Evolutionary conservation across 768 basidiomycete genomes (phyloP).

Genomic region (Gelatoporia subvermispora): DNA sequence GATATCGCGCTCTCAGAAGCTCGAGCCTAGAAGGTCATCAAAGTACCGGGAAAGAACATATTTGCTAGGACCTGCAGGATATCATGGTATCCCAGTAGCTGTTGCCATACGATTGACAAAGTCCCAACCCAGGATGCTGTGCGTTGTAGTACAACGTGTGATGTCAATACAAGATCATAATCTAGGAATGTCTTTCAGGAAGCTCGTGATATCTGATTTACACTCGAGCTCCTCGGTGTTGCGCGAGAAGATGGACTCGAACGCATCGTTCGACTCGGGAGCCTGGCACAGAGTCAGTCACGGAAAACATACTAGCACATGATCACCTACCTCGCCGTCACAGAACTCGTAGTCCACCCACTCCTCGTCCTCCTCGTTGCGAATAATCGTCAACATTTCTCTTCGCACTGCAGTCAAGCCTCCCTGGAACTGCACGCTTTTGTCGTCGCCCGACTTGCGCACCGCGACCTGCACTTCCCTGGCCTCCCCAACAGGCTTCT

Average conservation of each 20-base stretch:
- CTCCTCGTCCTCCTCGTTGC: constrained; percentile 70
- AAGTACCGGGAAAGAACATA: too few relatives aligned
- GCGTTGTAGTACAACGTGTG: too few relatives aligned
- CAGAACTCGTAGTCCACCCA: constrained; percentile 70
- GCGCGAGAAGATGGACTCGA: constrained; percentile 62
- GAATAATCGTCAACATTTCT: constrained; percentile 73
- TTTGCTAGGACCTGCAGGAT: too few relatives aligned
- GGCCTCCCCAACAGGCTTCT: constrained; percentile 48
- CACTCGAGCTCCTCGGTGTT: constrained; percentile 30
- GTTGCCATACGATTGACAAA: too few relatives aligned
- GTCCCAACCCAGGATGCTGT: too few relatives aligned
- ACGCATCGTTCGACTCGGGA: constrained; percentile 47
- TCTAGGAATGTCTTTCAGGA: constrained; percentile 20
- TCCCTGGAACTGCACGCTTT: constrained; percentile 48
- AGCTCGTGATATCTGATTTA: constrained; percentile 20
- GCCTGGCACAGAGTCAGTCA: constrained; percentile 37
- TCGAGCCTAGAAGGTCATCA: too few relatives aligned
- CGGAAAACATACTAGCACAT: background rate
- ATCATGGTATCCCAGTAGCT: too few relatives aligned
- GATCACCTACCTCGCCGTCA: constrained; percentile 51
- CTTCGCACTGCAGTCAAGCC: constrained; percentile 66
- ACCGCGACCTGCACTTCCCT: constrained; percentile 78
- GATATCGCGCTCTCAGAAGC: too few relatives aligned
- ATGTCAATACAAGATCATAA: too few relatives aligned
- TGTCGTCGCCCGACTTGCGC: constrained; percentile 60